These are phyloP conservation scores for Boletus holoroseus DNA, from an alignment of 1,284 basidiomycete genomes.

Conservation along the genomic window DNA sequence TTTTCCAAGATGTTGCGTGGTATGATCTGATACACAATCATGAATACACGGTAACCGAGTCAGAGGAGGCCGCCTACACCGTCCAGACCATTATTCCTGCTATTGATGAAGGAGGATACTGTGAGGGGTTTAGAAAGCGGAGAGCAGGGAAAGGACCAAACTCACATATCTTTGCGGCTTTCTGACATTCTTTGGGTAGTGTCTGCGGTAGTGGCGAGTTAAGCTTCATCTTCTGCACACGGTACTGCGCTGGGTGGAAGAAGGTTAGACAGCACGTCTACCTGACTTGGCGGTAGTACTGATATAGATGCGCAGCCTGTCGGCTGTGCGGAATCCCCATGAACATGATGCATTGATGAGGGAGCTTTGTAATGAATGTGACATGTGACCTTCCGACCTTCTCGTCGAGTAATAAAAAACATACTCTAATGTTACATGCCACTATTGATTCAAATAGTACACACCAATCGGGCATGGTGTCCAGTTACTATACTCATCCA, in stretches of 20 bases:
- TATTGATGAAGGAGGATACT: conserved; percentile 73
- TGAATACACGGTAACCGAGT: neutral
- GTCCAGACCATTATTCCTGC: conserved; percentile 66
- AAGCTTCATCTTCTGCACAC: conserved; percentile 47
- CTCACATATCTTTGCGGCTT: conserved; percentile 71
- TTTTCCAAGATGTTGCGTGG: conserved; percentile 63
- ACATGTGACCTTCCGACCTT: conserved; percentile 17
- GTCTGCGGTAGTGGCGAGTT: conserved; percentile 66
- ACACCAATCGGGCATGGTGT: conserved; percentile 63
- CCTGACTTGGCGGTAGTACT: conserved; percentile 3
- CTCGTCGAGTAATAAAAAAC: too few species aligned
- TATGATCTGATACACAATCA: conserved; percentile 43
- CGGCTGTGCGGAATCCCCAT: neutral
- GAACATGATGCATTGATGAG: conserved; percentile 1
- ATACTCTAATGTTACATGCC: conserved; percentile 2
- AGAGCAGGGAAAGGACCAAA: conserved; percentile 10
- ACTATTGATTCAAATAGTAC: conserved; percentile 25
- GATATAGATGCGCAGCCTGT: conserved; percentile 19
- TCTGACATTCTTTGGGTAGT: conserved; percentile 66
- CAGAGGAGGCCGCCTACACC: conserved; percentile 36
- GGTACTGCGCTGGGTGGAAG: neutral
- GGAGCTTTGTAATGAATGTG: conserved; percentile 22
- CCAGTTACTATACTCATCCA: conserved; percentile 46
- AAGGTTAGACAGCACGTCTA: neutral
- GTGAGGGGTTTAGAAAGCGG: conserved; percentile 14